phyloP scores from a whole-genome alignment of 306 rosid genomes.

The Sophora flavescens region DNA sequence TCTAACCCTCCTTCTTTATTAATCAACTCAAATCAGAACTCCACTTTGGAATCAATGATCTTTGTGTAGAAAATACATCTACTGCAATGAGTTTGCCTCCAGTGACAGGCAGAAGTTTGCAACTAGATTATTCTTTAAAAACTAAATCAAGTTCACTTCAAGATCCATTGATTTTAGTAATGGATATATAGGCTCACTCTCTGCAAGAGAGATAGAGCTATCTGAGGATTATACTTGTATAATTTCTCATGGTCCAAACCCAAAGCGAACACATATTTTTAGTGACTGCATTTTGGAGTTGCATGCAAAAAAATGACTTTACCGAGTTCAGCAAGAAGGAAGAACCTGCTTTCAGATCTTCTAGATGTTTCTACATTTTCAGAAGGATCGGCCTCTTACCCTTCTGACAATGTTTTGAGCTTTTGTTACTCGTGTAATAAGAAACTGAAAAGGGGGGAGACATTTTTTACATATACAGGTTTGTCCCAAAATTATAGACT shows the following conservation, averaged over 20 bases:
- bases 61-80: too few species aligned
- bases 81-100: constrained; percentile 39
- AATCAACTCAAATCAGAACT: constrained; percentile 42
- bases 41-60: constrained; percentile 42
- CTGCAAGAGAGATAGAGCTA: constrained; percentile 84
- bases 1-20: constrained; percentile 48
- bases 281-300: constrained; percentile 91
- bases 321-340: constrained; percentile 57
- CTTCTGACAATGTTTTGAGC: constrained; percentile 44
- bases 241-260: constrained; percentile 95
- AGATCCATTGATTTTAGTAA: constrained; percentile 60
- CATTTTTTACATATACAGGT: constrained; percentile 61
- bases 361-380: constrained; percentile 45
- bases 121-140: constrained; percentile 49
- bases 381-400: constrained; percentile 44
- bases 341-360: constrained; percentile 51
- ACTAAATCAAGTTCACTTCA: constrained; percentile 66
- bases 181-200: constrained; percentile 61
- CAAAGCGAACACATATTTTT: constrained; percentile 79
- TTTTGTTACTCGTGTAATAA: constrained; percentile 65
- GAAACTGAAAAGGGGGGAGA: constrained; percentile 63
- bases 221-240: constrained; percentile 95
- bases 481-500: constrained; percentile 38
- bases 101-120: constrained; percentile 41
- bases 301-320: constrained; percentile 67